These are phyloP conservation scores for Capniomyces stellatus DNA, from an alignment of 371 early-diverging fungal genomes.

Conservation along the genomic window DNA sequence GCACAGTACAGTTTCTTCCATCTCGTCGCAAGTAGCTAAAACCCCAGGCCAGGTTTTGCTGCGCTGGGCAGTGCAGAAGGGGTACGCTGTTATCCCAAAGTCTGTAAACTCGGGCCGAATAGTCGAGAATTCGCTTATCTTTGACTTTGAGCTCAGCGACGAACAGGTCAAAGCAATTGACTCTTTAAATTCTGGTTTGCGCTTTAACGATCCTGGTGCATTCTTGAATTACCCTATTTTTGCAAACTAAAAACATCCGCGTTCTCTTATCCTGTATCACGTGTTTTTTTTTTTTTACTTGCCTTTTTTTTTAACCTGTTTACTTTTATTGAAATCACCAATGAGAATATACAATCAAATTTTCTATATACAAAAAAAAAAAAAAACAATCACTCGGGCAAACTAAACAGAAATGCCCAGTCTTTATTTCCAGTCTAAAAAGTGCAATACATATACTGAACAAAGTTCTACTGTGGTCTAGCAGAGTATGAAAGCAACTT, in stretches of 20 bases:
- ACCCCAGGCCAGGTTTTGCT: constrained; percentile 57
- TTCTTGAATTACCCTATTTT: neutral
- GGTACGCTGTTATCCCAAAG: constrained; percentile 23
- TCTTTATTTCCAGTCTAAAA: too few relatives aligned
- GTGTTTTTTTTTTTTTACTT: too few relatives aligned
- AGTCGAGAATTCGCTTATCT: constrained; percentile 11
- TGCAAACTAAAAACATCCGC: neutral
- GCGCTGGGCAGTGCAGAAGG: constrained; percentile 55
- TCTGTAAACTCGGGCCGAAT: constrained; percentile 12
- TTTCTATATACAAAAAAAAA: too few relatives aligned
- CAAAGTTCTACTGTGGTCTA: too few relatives aligned
- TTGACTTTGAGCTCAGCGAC: neutral
- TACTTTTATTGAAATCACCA: too few relatives aligned
- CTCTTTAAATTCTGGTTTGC: neutral
- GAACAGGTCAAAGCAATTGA: neutral
- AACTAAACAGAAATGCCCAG: too few relatives aligned
- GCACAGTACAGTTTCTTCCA: neutral
- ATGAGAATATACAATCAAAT: too few relatives aligned
- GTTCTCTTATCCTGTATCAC: too few relatives aligned
- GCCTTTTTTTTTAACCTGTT: too few relatives aligned
- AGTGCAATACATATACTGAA: too few relatives aligned
- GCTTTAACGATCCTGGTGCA: neutral
- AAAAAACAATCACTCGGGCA: too few relatives aligned
- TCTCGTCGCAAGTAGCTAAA: neutral
- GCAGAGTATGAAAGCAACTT: too few relatives aligned